phyloP scores from a whole-genome alignment of 805 yeast species.

The Wickerhamiella alocasiicola region DNA sequence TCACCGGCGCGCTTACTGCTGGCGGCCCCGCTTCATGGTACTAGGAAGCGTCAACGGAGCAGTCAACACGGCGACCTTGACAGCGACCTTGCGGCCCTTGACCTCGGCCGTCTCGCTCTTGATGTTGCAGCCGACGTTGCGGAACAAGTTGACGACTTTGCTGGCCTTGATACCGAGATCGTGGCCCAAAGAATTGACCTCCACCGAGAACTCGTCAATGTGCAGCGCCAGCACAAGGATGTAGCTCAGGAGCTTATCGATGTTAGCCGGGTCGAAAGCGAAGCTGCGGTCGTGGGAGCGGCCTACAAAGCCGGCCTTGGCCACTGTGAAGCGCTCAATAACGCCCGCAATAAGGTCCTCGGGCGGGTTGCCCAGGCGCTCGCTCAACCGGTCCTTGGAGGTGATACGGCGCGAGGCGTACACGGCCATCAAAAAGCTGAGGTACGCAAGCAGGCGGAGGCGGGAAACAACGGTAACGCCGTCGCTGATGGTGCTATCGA shows the following conservation, averaged over 20 bases:
- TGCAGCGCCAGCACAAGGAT: slow-evolving; percentile 61
- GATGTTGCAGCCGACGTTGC: slow-evolving; percentile 69
- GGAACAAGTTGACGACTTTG: slow-evolving; percentile 52
- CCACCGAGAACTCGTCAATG: slow-evolving; percentile 62
- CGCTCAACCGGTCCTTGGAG: slow-evolving; percentile 46
- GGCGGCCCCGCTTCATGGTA: slow-evolving; percentile 41
- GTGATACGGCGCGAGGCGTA: slow-evolving; percentile 58
- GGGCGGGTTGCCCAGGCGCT: slow-evolving; percentile 53
- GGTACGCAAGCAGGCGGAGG: slow-evolving; percentile 53
- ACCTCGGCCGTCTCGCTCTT: slow-evolving; percentile 45
- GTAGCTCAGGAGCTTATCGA: slow-evolving; percentile 75
- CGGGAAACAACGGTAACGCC: slow-evolving; percentile 34
- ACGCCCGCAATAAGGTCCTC: slow-evolving; percentile 60
- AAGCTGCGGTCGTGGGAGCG: slow-evolving; percentile 66
- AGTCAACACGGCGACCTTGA: slow-evolving; percentile 69
- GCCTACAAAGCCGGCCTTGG: slow-evolving; percentile 50
- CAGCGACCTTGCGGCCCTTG: slow-evolving; percentile 29
- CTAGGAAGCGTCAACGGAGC: slow-evolving; percentile 89
- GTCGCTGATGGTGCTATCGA: slow-evolving; percentile 26
- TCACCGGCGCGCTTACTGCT: too few species aligned
- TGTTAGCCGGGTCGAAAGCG: slow-evolving; percentile 74
- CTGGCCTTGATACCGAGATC: slow-evolving; percentile 75
- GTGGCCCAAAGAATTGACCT: slow-evolving; percentile 67
- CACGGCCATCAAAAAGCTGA: slow-evolving; percentile 68
- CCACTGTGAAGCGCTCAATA: slow-evolving; percentile 56